Conservation (phyloP, 163 green algal species). For the Smithsoniella earleae region DNA sequence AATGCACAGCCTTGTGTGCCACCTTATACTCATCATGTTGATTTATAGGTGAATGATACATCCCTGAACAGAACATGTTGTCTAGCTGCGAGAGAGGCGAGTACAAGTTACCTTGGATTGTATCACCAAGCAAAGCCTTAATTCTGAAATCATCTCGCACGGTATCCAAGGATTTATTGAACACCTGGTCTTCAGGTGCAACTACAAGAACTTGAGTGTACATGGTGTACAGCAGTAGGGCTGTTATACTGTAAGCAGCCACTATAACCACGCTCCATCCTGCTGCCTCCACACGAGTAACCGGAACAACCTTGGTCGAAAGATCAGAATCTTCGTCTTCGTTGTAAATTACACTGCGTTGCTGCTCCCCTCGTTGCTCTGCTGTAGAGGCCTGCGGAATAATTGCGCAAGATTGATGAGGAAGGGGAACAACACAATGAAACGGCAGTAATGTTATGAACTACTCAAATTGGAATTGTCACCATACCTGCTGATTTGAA, state of each 20-base stretch:
- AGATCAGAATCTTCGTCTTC: slow-evolving; percentile 10
- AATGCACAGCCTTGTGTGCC: no score
- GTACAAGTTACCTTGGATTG: slow-evolving; percentile 31
- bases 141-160: slow-evolving; percentile 9
- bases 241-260: slow-evolving; percentile 7
- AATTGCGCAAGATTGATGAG: no score
- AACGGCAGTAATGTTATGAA: no score
- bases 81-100: no score
- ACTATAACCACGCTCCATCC: slow-evolving; percentile 27
- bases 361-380: no score
- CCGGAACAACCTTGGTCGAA: background rate
- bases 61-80: background rate
- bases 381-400: no score
- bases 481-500: no score
- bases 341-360: slow-evolving; percentile 6
- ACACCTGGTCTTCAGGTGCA: slow-evolving; percentile 3
- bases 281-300: slow-evolving; percentile 3
- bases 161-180: background rate
- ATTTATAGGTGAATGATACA: background rate
- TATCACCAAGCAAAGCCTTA: background rate
- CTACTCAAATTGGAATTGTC: no score
- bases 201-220: slow-evolving; percentile 5
- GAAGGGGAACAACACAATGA: no score
- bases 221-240: slow-evolving; percentile 5
- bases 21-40: no score